phyloP scores from a whole-genome alignment of 176 grass and related monocot genomes.

The Oryza glaberrima region DNA sequence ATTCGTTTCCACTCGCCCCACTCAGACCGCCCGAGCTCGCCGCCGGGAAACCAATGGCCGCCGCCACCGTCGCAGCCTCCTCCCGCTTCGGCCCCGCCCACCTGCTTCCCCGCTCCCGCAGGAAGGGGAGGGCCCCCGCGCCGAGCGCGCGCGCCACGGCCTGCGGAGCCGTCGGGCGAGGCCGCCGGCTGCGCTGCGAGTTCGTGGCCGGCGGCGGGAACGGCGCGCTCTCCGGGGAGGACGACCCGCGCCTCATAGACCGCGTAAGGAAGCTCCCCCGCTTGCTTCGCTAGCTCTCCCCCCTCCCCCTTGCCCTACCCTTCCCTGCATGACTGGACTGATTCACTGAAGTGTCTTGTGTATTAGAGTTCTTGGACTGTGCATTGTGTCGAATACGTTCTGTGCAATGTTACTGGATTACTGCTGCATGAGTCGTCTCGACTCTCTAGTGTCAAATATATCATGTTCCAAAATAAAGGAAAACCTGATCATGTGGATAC shows the following conservation, averaged over 20 bases:
- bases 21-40: conserved; percentile 8
- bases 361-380: neutral
- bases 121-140: conserved; percentile 21
- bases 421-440: neutral
- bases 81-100: conserved; percentile 3
- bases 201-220: conserved; percentile 75
- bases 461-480: neutral
- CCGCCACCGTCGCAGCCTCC: neutral
- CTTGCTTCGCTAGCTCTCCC: neutral
- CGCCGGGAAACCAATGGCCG: conserved; percentile 28
- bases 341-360: neutral
- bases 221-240: conserved; percentile 72
- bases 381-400: conserved; percentile 38
- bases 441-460: neutral
- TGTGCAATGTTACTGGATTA: neutral
- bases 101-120: conserved; percentile 2
- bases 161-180: conserved; percentile 14
- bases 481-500: neutral
- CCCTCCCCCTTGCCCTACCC: neutral
- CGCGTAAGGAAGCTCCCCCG: conserved; percentile 49
- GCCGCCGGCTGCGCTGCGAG: conserved; percentile 65
- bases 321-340: too few relatives aligned
- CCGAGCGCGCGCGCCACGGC: conserved; percentile 34
- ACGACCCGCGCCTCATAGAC: conserved; percentile 61
- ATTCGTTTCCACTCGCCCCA: neutral